Conservation (phyloP, 1,139 yeast species). For the Yamadazyma atmosphaerica region DNA sequence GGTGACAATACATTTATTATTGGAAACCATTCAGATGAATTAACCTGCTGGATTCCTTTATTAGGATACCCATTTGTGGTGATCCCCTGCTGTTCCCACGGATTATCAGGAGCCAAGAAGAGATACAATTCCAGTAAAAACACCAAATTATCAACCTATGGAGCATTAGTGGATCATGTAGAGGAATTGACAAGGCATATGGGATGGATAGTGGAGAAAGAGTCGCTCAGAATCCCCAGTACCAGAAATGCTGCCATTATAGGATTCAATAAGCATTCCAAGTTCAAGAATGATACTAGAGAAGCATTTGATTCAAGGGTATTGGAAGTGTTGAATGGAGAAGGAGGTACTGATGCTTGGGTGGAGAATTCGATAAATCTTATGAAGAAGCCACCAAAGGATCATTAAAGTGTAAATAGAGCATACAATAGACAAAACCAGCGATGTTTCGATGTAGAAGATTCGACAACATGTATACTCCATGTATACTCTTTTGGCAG, state of each 20-base stretch:
- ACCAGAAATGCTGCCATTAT: constrained; percentile 91
- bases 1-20: constrained; percentile 74
- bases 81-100: constrained; percentile 94
- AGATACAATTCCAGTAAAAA: constrained; percentile 53
- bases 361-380: constrained; percentile 72
- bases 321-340: constrained; percentile 60
- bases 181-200: constrained; percentile 61
- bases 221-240: constrained; percentile 90
- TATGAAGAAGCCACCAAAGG: constrained; percentile 53
- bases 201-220: constrained; percentile 87
- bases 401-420: constrained; percentile 26
- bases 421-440: not conserved
- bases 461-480: not conserved
- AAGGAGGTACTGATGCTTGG: constrained; percentile 94
- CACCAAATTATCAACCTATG: constrained; percentile 60
- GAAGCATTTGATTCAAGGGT: constrained; percentile 37
- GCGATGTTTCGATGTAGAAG: not conserved
- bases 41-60: constrained; percentile 94
- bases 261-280: constrained; percentile 44
- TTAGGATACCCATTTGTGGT: constrained; percentile 85
- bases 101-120: constrained; percentile 70
- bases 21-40: constrained; percentile 94
- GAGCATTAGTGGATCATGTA: constrained; percentile 82
- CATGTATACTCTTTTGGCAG: too few species aligned
- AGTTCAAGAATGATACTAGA: constrained; percentile 23